Conservation (phyloP, 345 rosid genomes). For the Salix viminalis region DNA sequence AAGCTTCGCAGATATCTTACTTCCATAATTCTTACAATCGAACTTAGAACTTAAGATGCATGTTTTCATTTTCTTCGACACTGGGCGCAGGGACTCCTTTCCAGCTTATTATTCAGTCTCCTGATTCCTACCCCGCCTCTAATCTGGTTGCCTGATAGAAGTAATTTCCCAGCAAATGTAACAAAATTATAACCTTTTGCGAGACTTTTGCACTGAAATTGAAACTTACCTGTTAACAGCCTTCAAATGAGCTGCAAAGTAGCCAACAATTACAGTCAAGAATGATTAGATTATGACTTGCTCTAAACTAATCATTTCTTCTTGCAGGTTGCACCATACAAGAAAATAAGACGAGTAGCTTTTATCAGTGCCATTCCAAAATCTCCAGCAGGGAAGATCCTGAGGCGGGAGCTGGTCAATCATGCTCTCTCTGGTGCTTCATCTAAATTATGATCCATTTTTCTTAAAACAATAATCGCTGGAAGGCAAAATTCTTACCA, state of each 20-base stretch:
- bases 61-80: neutral
- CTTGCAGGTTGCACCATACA: slow-evolving; percentile 81
- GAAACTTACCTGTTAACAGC: no score
- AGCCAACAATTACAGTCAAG: neutral
- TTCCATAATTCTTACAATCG: no score
- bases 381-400: slow-evolving; percentile 70
- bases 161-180: no score
- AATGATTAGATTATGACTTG: neutral
- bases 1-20: neutral
- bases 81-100: neutral
- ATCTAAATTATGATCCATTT: slow-evolving; percentile 36
- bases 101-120: neutral
- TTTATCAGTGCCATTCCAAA: slow-evolving; percentile 69
- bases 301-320: neutral
- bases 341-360: slow-evolving; percentile 77
- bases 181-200: neutral
- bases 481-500: neutral
- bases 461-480: neutral
- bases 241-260: no score
- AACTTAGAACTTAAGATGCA: neutral
- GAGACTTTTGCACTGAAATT: neutral
- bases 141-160: neutral
- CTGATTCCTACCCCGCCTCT: neutral
- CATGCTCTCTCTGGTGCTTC: slow-evolving; percentile 34
- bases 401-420: slow-evolving; percentile 62